These are phyloP conservation scores for Globisporangium orthogonon DNA, from an alignment of 352 stramenopile genomes.

Conservation along the genomic window DNA sequence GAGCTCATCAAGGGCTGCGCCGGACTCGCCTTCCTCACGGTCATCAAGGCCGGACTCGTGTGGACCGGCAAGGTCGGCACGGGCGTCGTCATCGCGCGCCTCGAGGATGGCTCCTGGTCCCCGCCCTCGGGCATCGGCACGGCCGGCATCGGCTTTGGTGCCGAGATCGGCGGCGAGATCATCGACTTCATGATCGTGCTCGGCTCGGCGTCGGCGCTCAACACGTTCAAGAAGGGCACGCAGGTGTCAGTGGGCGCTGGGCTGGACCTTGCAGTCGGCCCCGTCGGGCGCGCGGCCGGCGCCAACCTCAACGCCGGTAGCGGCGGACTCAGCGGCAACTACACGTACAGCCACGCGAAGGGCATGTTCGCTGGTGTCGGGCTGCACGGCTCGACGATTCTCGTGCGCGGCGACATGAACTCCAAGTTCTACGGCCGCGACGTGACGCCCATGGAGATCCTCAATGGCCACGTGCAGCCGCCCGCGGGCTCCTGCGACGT, in stretches of 20 bases:
- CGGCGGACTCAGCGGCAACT: slow-evolving; percentile 75
- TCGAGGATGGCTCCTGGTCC: slow-evolving; percentile 83
- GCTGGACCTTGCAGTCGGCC: slow-evolving; percentile 69
- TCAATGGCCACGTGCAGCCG: slow-evolving; percentile 65
- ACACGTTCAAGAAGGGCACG: slow-evolving; percentile 81
- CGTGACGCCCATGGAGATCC: slow-evolving; percentile 73
- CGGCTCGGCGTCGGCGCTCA: slow-evolving; percentile 58
- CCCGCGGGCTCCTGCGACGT: slow-evolving; percentile 55
- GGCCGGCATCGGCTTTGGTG: slow-evolving; percentile 73
- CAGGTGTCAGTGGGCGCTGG: slow-evolving; percentile 77
- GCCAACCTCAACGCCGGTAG: slow-evolving; percentile 75
- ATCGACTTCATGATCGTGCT: slow-evolving; percentile 89
- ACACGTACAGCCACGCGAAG: slow-evolving; percentile 84
- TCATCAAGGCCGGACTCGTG: slow-evolving; percentile 82
- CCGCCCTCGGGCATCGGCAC: slow-evolving; percentile 79
- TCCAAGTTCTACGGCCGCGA: slow-evolving; percentile 78
- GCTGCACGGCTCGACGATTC: slow-evolving; percentile 78
- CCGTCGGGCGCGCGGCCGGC: slow-evolving; percentile 56
- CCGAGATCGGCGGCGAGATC: slow-evolving; percentile 81
- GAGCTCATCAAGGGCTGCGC: slow-evolving; percentile 74
- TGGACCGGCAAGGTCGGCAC: slow-evolving; percentile 83
- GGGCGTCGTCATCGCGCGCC: slow-evolving; percentile 67
- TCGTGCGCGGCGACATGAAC: slow-evolving; percentile 84
- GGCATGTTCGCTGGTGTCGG: slow-evolving; percentile 72
- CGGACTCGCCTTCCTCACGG: slow-evolving; percentile 80